Evolutionary conservation across 495 filamentous ascomycete genomes (phyloP).

Genomic region (Neurospora sublineolata): DNA sequence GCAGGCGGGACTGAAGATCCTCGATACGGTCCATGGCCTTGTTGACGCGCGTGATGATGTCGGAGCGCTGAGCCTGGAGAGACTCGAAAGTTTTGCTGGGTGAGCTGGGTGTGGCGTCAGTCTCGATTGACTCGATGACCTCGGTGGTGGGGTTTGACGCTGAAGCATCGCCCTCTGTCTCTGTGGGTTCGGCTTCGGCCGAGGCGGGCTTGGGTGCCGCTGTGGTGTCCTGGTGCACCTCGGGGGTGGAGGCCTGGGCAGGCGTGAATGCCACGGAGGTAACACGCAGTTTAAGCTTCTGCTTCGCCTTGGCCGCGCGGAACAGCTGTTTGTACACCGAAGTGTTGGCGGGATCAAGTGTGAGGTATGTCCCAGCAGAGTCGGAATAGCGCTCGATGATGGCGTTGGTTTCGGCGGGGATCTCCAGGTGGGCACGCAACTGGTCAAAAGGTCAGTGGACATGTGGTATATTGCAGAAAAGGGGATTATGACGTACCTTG

Average conservation of each 20-base stretch:
- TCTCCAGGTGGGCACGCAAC: slow-evolving; percentile 63
- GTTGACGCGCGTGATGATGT: neutral
- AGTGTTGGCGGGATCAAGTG: slow-evolving; percentile 63
- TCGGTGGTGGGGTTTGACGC: neutral
- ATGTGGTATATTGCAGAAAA: neutral
- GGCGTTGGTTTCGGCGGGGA: slow-evolving; percentile 56
- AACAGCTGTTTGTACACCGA: slow-evolving; percentile 93
- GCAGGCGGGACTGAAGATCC: neutral
- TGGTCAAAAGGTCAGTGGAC: slow-evolving; percentile 28
- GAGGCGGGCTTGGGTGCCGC: slow-evolving; percentile 17
- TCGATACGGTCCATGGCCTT: neutral
- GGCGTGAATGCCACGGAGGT: slow-evolving; percentile 20
- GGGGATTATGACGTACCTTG: slow-evolving; percentile 56
- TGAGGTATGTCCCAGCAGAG: slow-evolving; percentile 70
- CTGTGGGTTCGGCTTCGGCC: slow-evolving; percentile 7
- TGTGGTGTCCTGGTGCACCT: neutral
- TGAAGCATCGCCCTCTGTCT: slow-evolving; percentile 7
- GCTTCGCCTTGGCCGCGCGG: slow-evolving; percentile 94
- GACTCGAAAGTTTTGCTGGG: neutral
- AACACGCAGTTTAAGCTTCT: slow-evolving; percentile 85
- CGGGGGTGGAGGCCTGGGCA: neutral
- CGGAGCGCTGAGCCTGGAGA: neutral
- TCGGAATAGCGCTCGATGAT: slow-evolving; percentile 94
- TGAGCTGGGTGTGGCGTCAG: neutral
- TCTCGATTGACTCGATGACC: slow-evolving; percentile 2